phyloP scores from a whole-genome alignment of 2,329 filamentous ascomycete species.

The Chaetomiaceae sp. region DNA sequence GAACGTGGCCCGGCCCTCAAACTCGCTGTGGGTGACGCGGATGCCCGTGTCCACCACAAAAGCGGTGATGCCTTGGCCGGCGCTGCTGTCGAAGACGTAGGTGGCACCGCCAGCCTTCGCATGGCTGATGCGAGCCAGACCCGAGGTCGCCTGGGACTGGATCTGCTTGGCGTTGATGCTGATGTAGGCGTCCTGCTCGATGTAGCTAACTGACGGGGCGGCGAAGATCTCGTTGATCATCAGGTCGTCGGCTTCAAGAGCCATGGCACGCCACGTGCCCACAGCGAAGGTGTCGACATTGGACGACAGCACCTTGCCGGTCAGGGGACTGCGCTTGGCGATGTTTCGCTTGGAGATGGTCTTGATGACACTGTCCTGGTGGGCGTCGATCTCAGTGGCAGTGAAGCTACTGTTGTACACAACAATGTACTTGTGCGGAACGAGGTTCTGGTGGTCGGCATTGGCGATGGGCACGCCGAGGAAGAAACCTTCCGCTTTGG shows the following conservation, averaged over 20 bases:
- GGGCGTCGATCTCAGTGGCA: conserved; percentile 42
- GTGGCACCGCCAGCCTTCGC: conserved; percentile 27
- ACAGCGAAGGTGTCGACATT: conserved; percentile 42
- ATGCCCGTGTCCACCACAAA: conserved; percentile 64
- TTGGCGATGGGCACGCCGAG: conserved; percentile 46
- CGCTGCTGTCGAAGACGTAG: conserved; percentile 48
- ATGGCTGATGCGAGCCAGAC: conserved; percentile 49
- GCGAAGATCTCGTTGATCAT: conserved; percentile 39
- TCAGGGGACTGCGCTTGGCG: conserved; percentile 41
- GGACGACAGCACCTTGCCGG: conserved; percentile 44
- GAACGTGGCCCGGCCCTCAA: conserved; percentile 48
- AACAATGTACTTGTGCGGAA: conserved; percentile 57
- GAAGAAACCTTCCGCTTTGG: conserved; percentile 25
- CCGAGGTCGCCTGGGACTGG: conserved; percentile 48
- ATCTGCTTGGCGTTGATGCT: conserved; percentile 37
- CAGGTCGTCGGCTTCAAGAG: conserved; percentile 31
- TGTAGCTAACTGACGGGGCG: conserved; percentile 36
- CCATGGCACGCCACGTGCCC: conserved; percentile 46
- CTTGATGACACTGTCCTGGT: conserved; percentile 42
- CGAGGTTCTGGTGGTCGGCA: conserved; percentile 39
- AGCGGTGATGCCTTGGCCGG: conserved; percentile 50
- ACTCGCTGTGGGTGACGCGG: conserved; percentile 48
- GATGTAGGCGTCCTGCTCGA: conserved; percentile 44
- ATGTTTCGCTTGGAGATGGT: conserved; percentile 53
- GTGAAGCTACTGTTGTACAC: conserved; percentile 54